Conservation (phyloP, 2,329 filamentous ascomycete genomes). For the Curvularia sp. region DNA sequence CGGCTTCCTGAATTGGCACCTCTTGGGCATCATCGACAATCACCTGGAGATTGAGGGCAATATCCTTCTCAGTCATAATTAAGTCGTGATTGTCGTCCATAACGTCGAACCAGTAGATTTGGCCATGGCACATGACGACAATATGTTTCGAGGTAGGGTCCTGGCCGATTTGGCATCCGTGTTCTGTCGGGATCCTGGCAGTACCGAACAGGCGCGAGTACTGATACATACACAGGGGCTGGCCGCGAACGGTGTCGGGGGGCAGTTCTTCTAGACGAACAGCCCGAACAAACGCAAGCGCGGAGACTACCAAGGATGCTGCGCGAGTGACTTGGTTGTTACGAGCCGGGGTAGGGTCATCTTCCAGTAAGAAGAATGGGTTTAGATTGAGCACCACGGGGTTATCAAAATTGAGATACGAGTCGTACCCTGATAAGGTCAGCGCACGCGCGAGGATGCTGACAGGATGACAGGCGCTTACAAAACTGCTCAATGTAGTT, state of each 20-base stretch:
- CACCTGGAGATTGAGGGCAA: constrained; percentile 87
- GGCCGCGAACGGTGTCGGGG: constrained; percentile 83
- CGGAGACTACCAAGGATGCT: constrained; percentile 88
- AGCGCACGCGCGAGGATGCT: constrained; percentile 25
- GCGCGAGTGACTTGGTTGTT: constrained; percentile 97
- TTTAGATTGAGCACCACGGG: constrained; percentile 97
- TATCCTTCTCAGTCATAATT: constrained; percentile 96
- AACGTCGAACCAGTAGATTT: constrained; percentile 99
- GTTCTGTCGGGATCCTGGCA: constrained; percentile 88
- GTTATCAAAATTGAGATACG: constrained; percentile 97
- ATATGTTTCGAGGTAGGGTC: constrained; percentile 93
- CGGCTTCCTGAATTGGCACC: constrained; percentile 89
- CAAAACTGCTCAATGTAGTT: constrained; percentile 99
- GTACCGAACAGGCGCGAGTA: constrained; percentile 96
- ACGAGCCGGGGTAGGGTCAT: constrained; percentile 93
- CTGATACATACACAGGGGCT: constrained; percentile 96
- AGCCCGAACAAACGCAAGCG: constrained; percentile 89
- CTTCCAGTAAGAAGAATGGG: constrained; percentile 95
- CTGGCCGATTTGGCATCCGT: constrained; percentile 95
- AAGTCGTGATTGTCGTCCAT: constrained; percentile 92
- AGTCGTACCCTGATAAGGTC: constrained; percentile 82
- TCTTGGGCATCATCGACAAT: constrained; percentile 90
- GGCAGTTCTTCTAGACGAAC: constrained; percentile 91
- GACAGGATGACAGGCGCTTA: constrained; percentile 59
- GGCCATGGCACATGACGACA: constrained; percentile 90